Base-by-base conservation (phyloP, 208 protist genomes). In the Leishmania tropica region DNA sequence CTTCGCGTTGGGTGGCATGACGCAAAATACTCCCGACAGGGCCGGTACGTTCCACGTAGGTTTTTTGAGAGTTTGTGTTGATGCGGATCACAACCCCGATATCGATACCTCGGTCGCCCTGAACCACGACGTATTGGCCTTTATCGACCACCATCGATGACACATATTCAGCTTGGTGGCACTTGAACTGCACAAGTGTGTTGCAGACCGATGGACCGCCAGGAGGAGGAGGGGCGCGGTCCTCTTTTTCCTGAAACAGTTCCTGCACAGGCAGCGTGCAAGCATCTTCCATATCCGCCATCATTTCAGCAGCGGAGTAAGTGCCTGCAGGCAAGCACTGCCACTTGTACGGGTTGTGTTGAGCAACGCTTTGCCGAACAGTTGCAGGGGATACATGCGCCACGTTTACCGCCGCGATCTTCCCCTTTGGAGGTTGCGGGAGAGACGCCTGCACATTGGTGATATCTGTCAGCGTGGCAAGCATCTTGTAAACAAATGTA, bases 41-140 rank as follows among this genome's bases (percentile, higher is more conserved):
- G 11, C 88, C 85, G 19, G 87, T 91, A 40, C 85, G 86, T 75
- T 96, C 95, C 42, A 91, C 88, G 78, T 91, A 94, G 2, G 88
- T 89, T 71, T 89, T 89, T 40, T 78, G 76, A 19, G 42, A 31
- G 7, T 85, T 81, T 3, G 83, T 91, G 81, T 95, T 94, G 70
- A 96, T 80, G 80, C 88, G 88, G 71, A 96, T 91, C 24, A 98
- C 93, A 54, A 96, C 92, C 31, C 95, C 95, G 79, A 98, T 94
- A 80, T 98, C 95, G 64, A 96, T 95, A 58, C 95, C 95, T n/a
- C 95, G 85, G 81, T 98, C 93, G 31, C 95, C 95, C 64, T 97
- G 89, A 21, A 98, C 92, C 67, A 98, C 93, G 47, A 98, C 92
- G 84, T 98, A 96, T 81, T 93, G 89, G 0, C 95, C 95, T 67